Evolutionary conservation across 2,329 filamentous ascomycete genomes (phyloP).

Genomic region (Arthrobotrys entomopaga): DNA sequence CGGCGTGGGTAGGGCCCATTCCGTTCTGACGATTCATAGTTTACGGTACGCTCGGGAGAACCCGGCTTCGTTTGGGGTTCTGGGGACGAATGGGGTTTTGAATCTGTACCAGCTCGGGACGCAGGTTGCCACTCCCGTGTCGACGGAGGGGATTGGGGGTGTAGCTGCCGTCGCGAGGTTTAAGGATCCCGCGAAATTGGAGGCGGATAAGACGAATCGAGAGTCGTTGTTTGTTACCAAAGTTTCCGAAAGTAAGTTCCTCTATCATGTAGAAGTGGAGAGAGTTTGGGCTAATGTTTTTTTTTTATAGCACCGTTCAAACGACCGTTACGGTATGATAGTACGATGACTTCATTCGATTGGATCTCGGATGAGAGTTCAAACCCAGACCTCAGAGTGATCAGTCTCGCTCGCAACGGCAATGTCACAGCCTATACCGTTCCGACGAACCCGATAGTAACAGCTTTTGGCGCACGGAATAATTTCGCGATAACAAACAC

Average conservation of each 20-base stretch:
- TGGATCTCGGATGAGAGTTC: conserved; percentile 57
- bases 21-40: conserved; percentile 54
- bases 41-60: conserved; percentile 57
- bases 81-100: conserved; percentile 57
- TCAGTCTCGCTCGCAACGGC: conserved; percentile 54
- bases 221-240: conserved; percentile 56
- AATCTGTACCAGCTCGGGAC: conserved; percentile 57
- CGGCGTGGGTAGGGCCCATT: conserved; percentile 38
- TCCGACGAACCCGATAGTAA: conserved; percentile 38
- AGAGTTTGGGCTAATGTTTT: background rate
- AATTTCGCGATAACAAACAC: conserved; percentile 49
- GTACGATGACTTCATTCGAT: conserved; percentile 58
- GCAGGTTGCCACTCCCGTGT: conserved; percentile 41
- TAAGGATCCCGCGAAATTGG: conserved; percentile 47
- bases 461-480: conserved; percentile 45
- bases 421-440: conserved; percentile 47
- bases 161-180: conserved; percentile 50
- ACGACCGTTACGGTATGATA: conserved; percentile 41
- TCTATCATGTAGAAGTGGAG: background rate
- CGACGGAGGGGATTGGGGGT: conserved; percentile 52
- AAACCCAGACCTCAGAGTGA: conserved; percentile 42
- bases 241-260: conserved; percentile 55
- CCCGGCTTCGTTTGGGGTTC: conserved; percentile 57
- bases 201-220: conserved; percentile 37
- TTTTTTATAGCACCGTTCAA: conserved; percentile 40